Evolutionary conservation across 2,329 filamentous ascomycete species (phyloP).

Genomic region (Diaporthe sp.): DNA sequence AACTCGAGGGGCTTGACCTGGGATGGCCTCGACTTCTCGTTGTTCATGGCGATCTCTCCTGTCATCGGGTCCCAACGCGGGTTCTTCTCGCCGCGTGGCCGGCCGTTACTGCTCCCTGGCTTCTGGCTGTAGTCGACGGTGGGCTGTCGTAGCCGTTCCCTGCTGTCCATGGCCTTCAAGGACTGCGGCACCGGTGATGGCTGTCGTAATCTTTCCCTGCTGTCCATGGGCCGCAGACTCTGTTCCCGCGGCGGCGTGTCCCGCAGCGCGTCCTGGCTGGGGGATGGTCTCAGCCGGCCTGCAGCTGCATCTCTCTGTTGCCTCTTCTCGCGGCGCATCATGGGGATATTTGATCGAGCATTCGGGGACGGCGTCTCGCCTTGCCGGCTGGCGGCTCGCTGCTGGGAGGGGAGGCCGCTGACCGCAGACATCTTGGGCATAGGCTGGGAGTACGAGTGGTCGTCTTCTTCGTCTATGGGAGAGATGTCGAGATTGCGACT

Average conservation of each 20-base stretch:
- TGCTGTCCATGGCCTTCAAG: constrained; percentile 30
- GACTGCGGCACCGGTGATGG: constrained; percentile 28
- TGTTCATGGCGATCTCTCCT: constrained; percentile 72
- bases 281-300: constrained; percentile 35
- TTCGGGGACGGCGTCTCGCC: constrained; percentile 44
- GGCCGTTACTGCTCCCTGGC: constrained; percentile 42
- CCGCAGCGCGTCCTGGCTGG: constrained; percentile 24
- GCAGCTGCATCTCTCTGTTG: constrained; percentile 55
- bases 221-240: constrained; percentile 18
- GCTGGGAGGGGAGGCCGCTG: constrained; percentile 33
- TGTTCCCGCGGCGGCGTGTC: constrained; percentile 10
- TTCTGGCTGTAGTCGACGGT: constrained; percentile 34
- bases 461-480: constrained; percentile 63
- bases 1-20: constrained; percentile 70
- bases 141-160: constrained; percentile 45
- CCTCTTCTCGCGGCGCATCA: constrained; percentile 65
- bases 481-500: constrained; percentile 59
- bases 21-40: constrained; percentile 66
- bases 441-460: not conserved
- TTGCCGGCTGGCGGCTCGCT: constrained; percentile 40
- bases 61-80: constrained; percentile 76
- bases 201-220: constrained; percentile 29
- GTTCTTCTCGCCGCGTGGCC: constrained; percentile 47
- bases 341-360: constrained; percentile 62
- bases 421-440: constrained; percentile 54